Base-by-base conservation (phyloP, 2,329 filamentous ascomycete genomes). In the Xylaria multiplex region DNA sequence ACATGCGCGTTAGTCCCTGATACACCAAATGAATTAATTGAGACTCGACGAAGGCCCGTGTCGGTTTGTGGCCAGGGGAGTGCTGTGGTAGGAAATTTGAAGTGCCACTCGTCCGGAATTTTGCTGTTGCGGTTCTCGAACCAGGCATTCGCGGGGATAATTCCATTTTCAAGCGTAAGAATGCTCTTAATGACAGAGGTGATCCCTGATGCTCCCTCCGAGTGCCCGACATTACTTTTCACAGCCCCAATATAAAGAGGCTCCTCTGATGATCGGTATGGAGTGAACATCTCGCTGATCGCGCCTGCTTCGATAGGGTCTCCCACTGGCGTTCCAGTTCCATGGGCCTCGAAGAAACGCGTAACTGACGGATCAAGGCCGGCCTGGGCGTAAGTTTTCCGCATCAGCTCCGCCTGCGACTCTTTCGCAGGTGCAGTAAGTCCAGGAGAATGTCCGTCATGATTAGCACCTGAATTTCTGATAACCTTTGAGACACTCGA, bases 21-120 rank as follows among this genome's bases (percentile, higher is more conserved):
- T 22, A 65, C 62, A 55, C 65, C 62, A n/a, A 68, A 65, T 2
- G 62, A 65, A 27, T 65, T 68, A n/a, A 65, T 56, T 11, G 67
- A 69, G 16, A 63, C 49, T 35, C 67, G 57, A 30, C 64, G 61
- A 14, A 61, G 16, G 6, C 64, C 67, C 3, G 40, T 56, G 16
- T 56, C n/a, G 0, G 59, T 53, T 24, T 46, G 50, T 13, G 67
- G 67, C 56, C 52, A 69, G 2, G 55, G 58, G 1, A 64, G 46
- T 3, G 67, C 62, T 13, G 22, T 55, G 1, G 61, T 63, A 13
- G 37, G 30, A 27, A 60, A 60, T 19, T 52, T 52, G n/a, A 63
- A 63, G 24, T 63, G 9, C 61, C 61, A 63, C 19, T 58, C 13
- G 7, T 63, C 60, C 24, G 56, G 55, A 9, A 64, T 63, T 45